A percentile compares a stretch with the other conserved stretches of the same genome.
phyloP scores from a whole-genome alignment of 495 filamentous ascomycete species.

The Penicillium turbatum region DNA sequence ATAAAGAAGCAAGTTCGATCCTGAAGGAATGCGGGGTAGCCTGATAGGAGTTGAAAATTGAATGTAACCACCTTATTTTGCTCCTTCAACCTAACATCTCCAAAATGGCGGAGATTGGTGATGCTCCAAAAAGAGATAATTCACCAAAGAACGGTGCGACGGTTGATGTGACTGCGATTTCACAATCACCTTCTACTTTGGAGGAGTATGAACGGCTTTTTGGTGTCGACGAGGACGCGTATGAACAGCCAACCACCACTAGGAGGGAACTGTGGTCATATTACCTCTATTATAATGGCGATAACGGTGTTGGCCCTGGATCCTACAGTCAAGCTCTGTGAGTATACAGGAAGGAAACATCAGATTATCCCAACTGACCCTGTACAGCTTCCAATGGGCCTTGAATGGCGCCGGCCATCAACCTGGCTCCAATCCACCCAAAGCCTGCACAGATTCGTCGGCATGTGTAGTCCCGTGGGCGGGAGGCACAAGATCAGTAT shows the following conservation, averaged over 20 bases:
- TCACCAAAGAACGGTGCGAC: conserved; percentile 5
- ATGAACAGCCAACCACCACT: conserved; percentile 44
- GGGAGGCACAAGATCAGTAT: conserved; percentile 39
- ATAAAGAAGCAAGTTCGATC: background rate
- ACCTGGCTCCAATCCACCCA: conserved; percentile 36
- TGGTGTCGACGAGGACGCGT: conserved; percentile 35
- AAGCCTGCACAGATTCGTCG: conserved; percentile 39
- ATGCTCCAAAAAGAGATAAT: background rate
- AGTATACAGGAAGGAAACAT: background rate
- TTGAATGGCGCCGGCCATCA: conserved; percentile 42
- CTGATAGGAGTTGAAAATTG: too few species aligned
- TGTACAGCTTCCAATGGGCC: conserved; percentile 43
- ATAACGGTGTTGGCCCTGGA: conserved; percentile 47
- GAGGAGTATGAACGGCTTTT: conserved; percentile 40
- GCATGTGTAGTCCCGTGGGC: conserved; percentile 47
- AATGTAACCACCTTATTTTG: background rate
- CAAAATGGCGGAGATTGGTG: background rate
- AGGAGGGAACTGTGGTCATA: conserved; percentile 48
- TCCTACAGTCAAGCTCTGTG: conserved; percentile 46
- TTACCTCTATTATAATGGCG: conserved; percentile 48
- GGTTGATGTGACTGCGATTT: conserved; percentile 3
- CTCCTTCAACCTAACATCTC: background rate
- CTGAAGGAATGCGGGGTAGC: conserved; percentile 14
- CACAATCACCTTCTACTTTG: conserved; percentile 15
- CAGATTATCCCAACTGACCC: background rate